Evolutionary conservation across 371 early-diverging fungal genomes (phyloP), one percentile per base, ranked within the genome.

Genomic region (Rhizopus sp.): DNA sequence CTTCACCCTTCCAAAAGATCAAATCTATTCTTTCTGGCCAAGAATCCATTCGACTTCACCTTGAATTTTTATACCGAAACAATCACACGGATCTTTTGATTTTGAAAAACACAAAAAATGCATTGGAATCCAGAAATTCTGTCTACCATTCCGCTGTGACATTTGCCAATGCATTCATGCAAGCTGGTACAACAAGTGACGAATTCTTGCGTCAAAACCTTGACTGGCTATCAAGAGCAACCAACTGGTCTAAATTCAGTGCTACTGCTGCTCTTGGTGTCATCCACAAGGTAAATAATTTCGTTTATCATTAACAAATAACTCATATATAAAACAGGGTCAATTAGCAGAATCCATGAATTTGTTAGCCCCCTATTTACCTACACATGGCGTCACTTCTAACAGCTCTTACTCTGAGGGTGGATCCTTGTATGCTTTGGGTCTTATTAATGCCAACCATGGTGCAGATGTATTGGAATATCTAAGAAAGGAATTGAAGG

Each of bases 201-300:
- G 93, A 95, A 55, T 98, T 99, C 64, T 84, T 99, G 68, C 87
- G 99, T 53, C 92, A 94, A 60, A 99, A 98, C 72, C 77, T 98
- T 50, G 99, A 99, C 66, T 97, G 99, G 96, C 86, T 99, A 49
- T 87, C 93, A 15, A 87, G 97, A 59, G 95, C 98, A 29, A 95
- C 91, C 53, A 97, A 97, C 82, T 99, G 99, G 99, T 90, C 95
- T 41, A 99, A 97, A 78, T 99, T 99, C 77, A 92, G 94, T 55
- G 99, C 99, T 5, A 95, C 98, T 5, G 98, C 99, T 4, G 93
- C 93, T n/a, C 80, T 99, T 55, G 99, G 99, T 60, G 98, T 99
- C 17, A 98, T 99, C 58, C 99, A 99, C 81, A 93, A 91, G 77
- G 85, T 84, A 63, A 57, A 59, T 51, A 61, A 53, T 56, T 12